Conservation (phyloP, 2,329 filamentous ascomycete species). For the Simplicillium sp. region DNA sequence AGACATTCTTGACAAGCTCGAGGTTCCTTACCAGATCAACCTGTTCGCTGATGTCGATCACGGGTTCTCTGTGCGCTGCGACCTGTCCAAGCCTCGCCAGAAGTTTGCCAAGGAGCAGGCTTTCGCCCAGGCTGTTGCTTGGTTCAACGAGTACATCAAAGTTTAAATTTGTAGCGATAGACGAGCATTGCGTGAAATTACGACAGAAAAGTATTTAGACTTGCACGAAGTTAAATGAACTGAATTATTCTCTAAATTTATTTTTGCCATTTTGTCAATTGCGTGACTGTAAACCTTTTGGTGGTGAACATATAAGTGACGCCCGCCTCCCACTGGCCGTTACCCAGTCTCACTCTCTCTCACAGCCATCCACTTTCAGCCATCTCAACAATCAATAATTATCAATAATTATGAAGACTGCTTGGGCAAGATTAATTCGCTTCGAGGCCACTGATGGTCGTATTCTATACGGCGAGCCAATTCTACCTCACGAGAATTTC, state of each 20-base stretch:
- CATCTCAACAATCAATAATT: too few relatives aligned
- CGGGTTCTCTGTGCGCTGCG: conserved; percentile 58
- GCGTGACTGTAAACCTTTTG: too few relatives aligned
- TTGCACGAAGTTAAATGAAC: too few relatives aligned
- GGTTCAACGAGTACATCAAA: conserved; percentile 46
- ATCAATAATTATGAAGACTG: conserved; percentile 15
- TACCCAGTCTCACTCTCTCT: too few relatives aligned
- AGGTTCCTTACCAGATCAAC: conserved; percentile 49
- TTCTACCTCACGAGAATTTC: conserved; percentile 31
- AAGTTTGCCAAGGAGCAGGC: conserved; percentile 65
- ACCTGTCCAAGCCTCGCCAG: conserved; percentile 36
- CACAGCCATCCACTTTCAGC: too few relatives aligned
- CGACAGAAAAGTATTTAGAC: too few relatives aligned
- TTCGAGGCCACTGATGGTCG: conserved; percentile 42
- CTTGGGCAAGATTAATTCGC: conserved; percentile 44
- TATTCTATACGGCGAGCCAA: conserved; percentile 40
- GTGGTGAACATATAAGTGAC: too few relatives aligned
- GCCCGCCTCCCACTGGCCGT: too few relatives aligned
- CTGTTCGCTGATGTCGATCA: conserved; percentile 56
- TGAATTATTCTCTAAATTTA: too few relatives aligned
- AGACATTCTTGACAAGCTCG: conserved; percentile 37
- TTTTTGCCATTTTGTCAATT: too few relatives aligned
- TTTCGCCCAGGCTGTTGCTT: conserved; percentile 60
- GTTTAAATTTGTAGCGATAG: too few relatives aligned
- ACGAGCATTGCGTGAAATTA: too few relatives aligned